A percentile compares a stretch with the other conserved stretches of the same genome.
phyloP scores from a whole-genome alignment of 1,284 basidiomycete genomes.

The Ganoderma meredithae region DNA sequence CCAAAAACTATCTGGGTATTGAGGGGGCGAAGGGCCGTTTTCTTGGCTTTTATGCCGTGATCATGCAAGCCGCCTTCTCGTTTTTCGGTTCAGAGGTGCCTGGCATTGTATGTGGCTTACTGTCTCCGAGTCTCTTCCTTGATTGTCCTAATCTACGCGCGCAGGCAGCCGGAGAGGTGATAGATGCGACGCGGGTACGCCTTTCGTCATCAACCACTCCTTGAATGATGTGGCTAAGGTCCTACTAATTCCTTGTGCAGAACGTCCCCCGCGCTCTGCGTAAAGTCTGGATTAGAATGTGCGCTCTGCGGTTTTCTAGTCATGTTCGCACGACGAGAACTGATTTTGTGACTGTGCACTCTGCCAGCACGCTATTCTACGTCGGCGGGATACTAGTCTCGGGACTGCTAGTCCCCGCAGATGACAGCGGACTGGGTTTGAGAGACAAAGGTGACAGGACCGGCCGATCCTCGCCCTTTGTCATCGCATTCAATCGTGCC shows the following conservation, averaged over 20 bases:
- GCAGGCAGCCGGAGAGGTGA: conserved; percentile 45
- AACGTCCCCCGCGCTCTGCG: conserved; percentile 54
- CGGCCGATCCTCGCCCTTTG: conserved; percentile 55
- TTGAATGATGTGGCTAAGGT: not conserved
- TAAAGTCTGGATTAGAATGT: conserved; percentile 63
- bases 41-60: conserved; percentile 57
- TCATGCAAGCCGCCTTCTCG: conserved; percentile 46
- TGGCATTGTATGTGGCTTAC: conserved; percentile 37
- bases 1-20: conserved; percentile 37
- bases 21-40: conserved; percentile 46
- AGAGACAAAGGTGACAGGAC: conserved; percentile 41
- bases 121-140: not conserved
- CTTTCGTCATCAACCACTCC: not conserved
- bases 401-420: conserved; percentile 57
- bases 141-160: not conserved
- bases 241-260: conserved; percentile 20
- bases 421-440: conserved; percentile 45
- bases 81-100: conserved; percentile 44
- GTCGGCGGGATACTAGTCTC: conserved; percentile 48
- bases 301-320: conserved; percentile 20
- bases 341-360: not conserved
- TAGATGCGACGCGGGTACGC: conserved; percentile 41
- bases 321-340: too few species aligned
- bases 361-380: conserved; percentile 39
- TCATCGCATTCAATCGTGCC: conserved; percentile 52